A percentile compares a stretch with the other conserved stretches of the same genome.
These are phyloP conservation scores for Leucocoprinus birnbaumii DNA, from an alignment of 768 basidiomycete species.

Conservation along the genomic window DNA sequence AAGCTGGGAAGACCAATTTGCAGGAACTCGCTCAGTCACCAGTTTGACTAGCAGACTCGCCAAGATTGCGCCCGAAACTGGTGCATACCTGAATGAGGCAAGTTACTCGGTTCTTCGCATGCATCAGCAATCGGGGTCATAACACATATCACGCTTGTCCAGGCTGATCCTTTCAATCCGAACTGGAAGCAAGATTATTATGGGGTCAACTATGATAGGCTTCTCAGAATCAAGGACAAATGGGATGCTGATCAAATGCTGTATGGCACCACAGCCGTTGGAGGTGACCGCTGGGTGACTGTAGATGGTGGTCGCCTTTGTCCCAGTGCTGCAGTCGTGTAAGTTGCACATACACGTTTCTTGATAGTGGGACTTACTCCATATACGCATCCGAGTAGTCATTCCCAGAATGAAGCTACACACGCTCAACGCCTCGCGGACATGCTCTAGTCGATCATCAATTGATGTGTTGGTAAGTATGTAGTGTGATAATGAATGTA, in stretches of 20 bases:
- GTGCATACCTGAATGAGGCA: slow-evolving; percentile 19
- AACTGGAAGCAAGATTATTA: slow-evolving; percentile 17
- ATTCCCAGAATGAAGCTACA: too few species aligned
- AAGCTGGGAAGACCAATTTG: slow-evolving; percentile 12
- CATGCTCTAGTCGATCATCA: too few species aligned
- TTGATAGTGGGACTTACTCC: too few species aligned
- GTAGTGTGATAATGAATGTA: too few species aligned
- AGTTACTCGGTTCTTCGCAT: neutral
- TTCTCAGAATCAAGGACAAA: slow-evolving; percentile 13
- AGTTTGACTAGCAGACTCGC: slow-evolving; percentile 10
- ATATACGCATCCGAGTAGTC: too few species aligned
- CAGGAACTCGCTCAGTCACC: slow-evolving; percentile 9
- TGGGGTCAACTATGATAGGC: slow-evolving; percentile 14
- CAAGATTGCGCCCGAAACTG: slow-evolving; percentile 14
- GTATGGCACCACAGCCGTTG: slow-evolving; percentile 18
- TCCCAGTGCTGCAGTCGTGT: neutral
- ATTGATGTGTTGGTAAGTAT: too few species aligned
- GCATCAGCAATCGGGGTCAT: neutral
- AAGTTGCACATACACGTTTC: too few species aligned
- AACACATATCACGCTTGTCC: too few species aligned
- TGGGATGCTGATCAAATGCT: slow-evolving; percentile 16
- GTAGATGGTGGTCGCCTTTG: slow-evolving; percentile 11
- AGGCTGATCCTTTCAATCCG: slow-evolving; percentile 18
- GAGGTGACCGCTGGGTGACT: slow-evolving; percentile 14
- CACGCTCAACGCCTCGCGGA: too few species aligned